phyloP scores from a whole-genome alignment of 1,284 basidiomycete genomes.

The Cutaneotrichosporon mucoides region DNA sequence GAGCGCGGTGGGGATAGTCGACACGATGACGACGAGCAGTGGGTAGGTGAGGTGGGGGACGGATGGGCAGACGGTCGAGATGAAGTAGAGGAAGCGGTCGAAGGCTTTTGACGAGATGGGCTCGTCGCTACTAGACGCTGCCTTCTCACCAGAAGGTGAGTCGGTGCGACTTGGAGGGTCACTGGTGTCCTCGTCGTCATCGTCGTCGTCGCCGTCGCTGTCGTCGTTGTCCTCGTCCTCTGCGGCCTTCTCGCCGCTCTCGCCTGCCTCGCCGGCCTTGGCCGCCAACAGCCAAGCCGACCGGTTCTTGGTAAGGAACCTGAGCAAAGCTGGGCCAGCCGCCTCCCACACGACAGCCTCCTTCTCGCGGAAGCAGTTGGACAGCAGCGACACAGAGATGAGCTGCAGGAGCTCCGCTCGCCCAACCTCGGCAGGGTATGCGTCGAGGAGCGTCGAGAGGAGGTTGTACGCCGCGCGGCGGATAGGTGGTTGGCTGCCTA shows the following conservation, averaged over 20 bases:
- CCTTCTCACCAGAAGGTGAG: background rate
- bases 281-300: constrained; percentile 58
- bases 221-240: constrained; percentile 44
- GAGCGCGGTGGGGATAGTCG: constrained; percentile 33
- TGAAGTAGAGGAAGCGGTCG: constrained; percentile 49
- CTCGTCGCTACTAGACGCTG: background rate
- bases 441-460: constrained; percentile 29
- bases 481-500: constrained; percentile 37
- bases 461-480: constrained; percentile 41
- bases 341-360: constrained; percentile 62
- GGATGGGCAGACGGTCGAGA: constrained; percentile 41
- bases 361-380: constrained; percentile 71
- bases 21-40: constrained; percentile 39
- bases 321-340: constrained; percentile 67
- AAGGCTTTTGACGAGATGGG: constrained; percentile 52
- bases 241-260: constrained; percentile 21
- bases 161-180: constrained; percentile 13
- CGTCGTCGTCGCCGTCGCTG: constrained; percentile 40
- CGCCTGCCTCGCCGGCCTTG: constrained; percentile 12
- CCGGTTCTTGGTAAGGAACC: constrained; percentile 64
- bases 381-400: constrained; percentile 60
- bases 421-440: constrained; percentile 26
- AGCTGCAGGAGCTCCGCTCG: constrained; percentile 37
- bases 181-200: constrained; percentile 34
- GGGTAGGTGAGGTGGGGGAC: constrained; percentile 45